Conservation (phyloP, 495 filamentous ascomycete genomes). For the Aspergillus coremiiformis region DNA sequence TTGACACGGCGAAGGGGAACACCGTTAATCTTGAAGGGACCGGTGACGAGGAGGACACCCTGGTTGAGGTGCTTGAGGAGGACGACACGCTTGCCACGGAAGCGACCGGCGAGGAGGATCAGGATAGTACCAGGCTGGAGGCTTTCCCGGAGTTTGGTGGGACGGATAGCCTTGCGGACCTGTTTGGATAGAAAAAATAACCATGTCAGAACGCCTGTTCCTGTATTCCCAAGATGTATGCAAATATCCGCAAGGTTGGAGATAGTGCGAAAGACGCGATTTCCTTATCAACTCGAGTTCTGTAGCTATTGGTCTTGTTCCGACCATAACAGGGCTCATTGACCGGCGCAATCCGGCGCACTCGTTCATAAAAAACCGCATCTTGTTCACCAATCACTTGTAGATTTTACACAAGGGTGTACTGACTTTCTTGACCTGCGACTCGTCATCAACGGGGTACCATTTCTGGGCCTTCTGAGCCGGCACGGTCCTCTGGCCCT, state of each 20-base stretch:
- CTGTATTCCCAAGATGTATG: background rate
- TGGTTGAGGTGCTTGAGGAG: slow-evolving; percentile 94
- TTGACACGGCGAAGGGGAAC: slow-evolving; percentile 97
- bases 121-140: slow-evolving; percentile 91
- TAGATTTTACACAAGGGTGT: slow-evolving; percentile 24
- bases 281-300: slow-evolving; percentile 16
- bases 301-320: slow-evolving; percentile 12
- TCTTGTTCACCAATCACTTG: slow-evolving; percentile 16
- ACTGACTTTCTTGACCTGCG: slow-evolving; percentile 84
- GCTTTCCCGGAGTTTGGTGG: slow-evolving; percentile 73
- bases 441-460: slow-evolving; percentile 95
- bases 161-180: slow-evolving; percentile 90
- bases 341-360: slow-evolving; percentile 30
- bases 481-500: slow-evolving; percentile 85
- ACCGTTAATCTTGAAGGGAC: slow-evolving; percentile 99
- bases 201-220: slow-evolving; percentile 28
- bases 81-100: slow-evolving; percentile 99
- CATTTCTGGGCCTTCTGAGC: slow-evolving; percentile 96
- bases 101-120: slow-evolving; percentile 98
- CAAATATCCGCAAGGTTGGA: slow-evolving; percentile 2
- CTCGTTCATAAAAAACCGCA: slow-evolving; percentile 24
- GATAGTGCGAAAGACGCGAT: slow-evolving; percentile 13
- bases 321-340: slow-evolving; percentile 3
- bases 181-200: slow-evolving; percentile 34
- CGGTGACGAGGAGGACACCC: slow-evolving; percentile 97